These are phyloP conservation scores for Delitschia confertaspora DNA, from an alignment of 495 filamentous ascomycete species.

Conservation along the genomic window DNA sequence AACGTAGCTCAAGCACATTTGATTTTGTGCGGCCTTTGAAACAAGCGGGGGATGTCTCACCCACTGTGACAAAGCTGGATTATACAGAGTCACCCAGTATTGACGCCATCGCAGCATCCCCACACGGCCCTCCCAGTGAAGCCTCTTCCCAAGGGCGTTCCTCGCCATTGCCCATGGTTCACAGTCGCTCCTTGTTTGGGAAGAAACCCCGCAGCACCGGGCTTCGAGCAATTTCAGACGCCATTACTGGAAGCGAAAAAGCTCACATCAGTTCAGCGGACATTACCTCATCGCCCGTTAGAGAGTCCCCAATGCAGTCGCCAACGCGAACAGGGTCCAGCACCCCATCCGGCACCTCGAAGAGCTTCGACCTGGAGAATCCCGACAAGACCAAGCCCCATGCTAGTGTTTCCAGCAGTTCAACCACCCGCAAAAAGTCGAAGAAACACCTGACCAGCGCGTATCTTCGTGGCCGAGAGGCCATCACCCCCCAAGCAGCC, in stretches of 20 bases:
- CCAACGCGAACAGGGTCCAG: constrained; percentile 73
- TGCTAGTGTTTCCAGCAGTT: constrained; percentile 16
- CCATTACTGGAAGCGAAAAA: constrained; percentile 55
- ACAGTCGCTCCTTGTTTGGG: constrained; percentile 28
- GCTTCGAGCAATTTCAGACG: constrained; percentile 73
- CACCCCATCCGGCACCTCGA: constrained; percentile 69
- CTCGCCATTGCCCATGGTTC: constrained; percentile 37
- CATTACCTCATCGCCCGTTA: constrained; percentile 48
- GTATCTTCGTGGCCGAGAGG: constrained; percentile 77
- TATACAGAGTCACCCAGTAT: constrained; percentile 40
- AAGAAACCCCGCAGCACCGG: constrained; percentile 43
- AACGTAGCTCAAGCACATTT: constrained; percentile 22
- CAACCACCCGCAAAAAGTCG: constrained; percentile 35
- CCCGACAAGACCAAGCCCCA: constrained; percentile 50
- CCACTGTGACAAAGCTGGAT: constrained; percentile 62
- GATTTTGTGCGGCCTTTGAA: constrained; percentile 36
- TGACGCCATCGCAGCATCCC: constrained; percentile 40
- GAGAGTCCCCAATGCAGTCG: constrained; percentile 57
- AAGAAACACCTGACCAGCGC: constrained; percentile 96
- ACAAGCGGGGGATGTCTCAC: constrained; percentile 43
- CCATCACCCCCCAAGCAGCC: constrained; percentile 73
- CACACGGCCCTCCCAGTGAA: constrained; percentile 43
- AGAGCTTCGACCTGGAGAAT: constrained; percentile 67
- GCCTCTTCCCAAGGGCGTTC: constrained; percentile 42
- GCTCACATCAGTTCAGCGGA: constrained; percentile 40